These are phyloP conservation scores for Metarhizium album DNA, from an alignment of 2,329 filamentous ascomycete genomes.

Conservation along the genomic window DNA sequence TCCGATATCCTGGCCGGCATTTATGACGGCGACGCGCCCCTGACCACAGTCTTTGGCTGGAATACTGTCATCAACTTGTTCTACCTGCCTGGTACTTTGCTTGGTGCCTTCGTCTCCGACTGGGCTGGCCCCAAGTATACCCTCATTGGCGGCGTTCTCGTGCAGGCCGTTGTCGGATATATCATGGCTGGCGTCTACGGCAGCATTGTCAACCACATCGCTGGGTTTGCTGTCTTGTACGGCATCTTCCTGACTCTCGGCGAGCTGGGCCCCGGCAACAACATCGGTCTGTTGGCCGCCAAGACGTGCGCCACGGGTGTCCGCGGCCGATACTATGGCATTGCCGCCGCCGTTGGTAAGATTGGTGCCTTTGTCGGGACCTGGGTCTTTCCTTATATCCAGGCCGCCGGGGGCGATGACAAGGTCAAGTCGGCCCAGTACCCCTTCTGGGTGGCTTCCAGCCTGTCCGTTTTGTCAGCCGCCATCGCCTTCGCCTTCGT, in stretches of 20 bases:
- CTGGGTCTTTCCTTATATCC: slow-evolving; percentile 55
- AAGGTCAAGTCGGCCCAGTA: slow-evolving; percentile 59
- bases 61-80: slow-evolving; percentile 82
- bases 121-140: slow-evolving; percentile 68
- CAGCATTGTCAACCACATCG: slow-evolving; percentile 46
- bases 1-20: slow-evolving; percentile 60
- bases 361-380: slow-evolving; percentile 78
- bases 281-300: slow-evolving; percentile 76
- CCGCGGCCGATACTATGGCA: slow-evolving; percentile 60
- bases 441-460: slow-evolving; percentile 78
- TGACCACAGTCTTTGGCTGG: slow-evolving; percentile 80
- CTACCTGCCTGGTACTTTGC: slow-evolving; percentile 72
- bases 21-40: slow-evolving; percentile 43
- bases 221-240: slow-evolving; percentile 24
- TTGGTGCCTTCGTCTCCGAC: slow-evolving; percentile 69
- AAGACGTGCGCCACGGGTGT: slow-evolving; percentile 85
- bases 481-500: slow-evolving; percentile 47
- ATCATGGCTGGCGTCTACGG: slow-evolving; percentile 77
- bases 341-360: slow-evolving; percentile 65
- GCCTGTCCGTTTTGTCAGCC: slow-evolving; percentile 67
- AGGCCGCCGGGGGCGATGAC: slow-evolving; percentile 38
- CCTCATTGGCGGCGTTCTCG: slow-evolving; percentile 56
- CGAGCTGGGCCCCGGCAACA: slow-evolving; percentile 72
- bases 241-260: slow-evolving; percentile 28
- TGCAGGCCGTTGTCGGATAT: slow-evolving; percentile 73